A percentile compares a stretch with the other conserved stretches of the same genome.
These are phyloP conservation scores for Tuber melanosporum DNA, from an alignment of 495 filamentous ascomycete genomes.

Conservation along the genomic window DNA sequence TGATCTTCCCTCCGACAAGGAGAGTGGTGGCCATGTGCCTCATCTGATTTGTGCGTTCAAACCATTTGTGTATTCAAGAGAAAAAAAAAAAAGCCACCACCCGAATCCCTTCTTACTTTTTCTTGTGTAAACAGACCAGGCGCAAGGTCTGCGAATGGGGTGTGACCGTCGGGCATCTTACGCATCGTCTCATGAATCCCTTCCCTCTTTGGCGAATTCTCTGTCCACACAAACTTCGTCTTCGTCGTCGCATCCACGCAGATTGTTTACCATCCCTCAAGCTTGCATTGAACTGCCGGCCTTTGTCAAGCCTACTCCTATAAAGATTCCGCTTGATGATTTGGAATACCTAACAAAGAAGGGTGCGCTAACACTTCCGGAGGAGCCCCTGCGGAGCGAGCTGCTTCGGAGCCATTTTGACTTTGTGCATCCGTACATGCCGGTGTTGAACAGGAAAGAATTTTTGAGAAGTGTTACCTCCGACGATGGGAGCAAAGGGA, in stretches of 20 bases:
- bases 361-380: slow-evolving; percentile 66
- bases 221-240: slow-evolving; percentile 44
- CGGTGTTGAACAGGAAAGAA: slow-evolving; percentile 68
- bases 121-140: slow-evolving; percentile 37
- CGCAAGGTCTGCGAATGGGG: slow-evolving; percentile 45
- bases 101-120: slow-evolving; percentile 27
- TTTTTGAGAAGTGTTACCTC: slow-evolving; percentile 61
- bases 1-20: slow-evolving; percentile 38
- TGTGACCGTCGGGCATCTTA: slow-evolving; percentile 48
- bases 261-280: slow-evolving; percentile 45
- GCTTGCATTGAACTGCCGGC: slow-evolving; percentile 51
- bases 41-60: slow-evolving; percentile 55
- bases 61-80: slow-evolving; percentile 15
- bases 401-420: slow-evolving; percentile 69
- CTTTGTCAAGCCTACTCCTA: slow-evolving; percentile 68
- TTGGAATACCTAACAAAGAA: slow-evolving; percentile 66
- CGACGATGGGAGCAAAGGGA: slow-evolving; percentile 59
- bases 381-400: slow-evolving; percentile 61
- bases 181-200: slow-evolving; percentile 49
- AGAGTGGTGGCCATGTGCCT: slow-evolving; percentile 49
- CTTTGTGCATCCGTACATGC: slow-evolving; percentile 85
- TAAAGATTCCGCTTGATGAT: slow-evolving; percentile 64
- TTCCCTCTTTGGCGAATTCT: slow-evolving; percentile 41
- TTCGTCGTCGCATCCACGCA: slow-evolving; percentile 44
- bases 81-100: background rate